Evolutionary conservation across 2,329 filamentous ascomycete species (phyloP).

Genomic region (Aotearoamyces nothofagi): DNA sequence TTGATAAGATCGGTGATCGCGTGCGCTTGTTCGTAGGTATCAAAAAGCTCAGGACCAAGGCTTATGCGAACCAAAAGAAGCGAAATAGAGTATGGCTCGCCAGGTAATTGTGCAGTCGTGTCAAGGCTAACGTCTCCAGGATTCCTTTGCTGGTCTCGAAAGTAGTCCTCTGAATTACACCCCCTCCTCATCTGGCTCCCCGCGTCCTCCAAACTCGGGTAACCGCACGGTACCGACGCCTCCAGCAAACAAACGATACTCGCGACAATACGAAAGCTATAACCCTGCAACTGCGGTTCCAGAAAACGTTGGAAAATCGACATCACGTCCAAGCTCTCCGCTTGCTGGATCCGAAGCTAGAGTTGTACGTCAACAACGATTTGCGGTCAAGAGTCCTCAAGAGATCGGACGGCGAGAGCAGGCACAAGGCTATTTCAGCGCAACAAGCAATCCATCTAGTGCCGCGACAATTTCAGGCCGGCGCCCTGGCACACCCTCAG

Average conservation of each 20-base stretch:
- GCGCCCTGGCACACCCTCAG: conserved; percentile 45
- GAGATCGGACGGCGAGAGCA: conserved; percentile 34
- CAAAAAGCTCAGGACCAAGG: conserved; percentile 66
- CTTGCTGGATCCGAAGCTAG: conserved; percentile 16
- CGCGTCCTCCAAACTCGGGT: conserved; percentile 42
- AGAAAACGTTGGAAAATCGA: conserved; percentile 5
- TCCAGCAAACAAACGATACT: conserved; percentile 46
- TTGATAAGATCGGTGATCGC: conserved; percentile 93
- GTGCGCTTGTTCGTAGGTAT: conserved; percentile 80
- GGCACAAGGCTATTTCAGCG: conserved; percentile 34
- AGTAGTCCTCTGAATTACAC: conserved; percentile 36
- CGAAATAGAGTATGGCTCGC: conserved; percentile 58
- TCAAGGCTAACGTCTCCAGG: conserved; percentile 34
- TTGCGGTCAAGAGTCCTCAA: conserved; percentile 41
- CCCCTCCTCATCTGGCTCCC: conserved; percentile 47
- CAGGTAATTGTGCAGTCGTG: no score
- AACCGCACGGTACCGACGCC: conserved; percentile 28
- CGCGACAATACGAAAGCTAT: conserved; percentile 36
- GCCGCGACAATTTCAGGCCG: conserved; percentile 36
- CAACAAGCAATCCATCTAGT: conserved; percentile 29
- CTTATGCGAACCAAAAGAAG: conserved; percentile 65
- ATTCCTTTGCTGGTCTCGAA: conserved; percentile 73
- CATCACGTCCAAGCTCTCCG: conserved; percentile 54
- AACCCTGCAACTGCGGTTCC: conserved; percentile 3
- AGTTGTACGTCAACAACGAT: conserved; percentile 28